Percentiles rank a stretch among this genome's conserved stretches.
Evolutionary conservation across 164 flowering plant species (phyloP).

Genomic region (Macadamia integrifolia): DNA sequence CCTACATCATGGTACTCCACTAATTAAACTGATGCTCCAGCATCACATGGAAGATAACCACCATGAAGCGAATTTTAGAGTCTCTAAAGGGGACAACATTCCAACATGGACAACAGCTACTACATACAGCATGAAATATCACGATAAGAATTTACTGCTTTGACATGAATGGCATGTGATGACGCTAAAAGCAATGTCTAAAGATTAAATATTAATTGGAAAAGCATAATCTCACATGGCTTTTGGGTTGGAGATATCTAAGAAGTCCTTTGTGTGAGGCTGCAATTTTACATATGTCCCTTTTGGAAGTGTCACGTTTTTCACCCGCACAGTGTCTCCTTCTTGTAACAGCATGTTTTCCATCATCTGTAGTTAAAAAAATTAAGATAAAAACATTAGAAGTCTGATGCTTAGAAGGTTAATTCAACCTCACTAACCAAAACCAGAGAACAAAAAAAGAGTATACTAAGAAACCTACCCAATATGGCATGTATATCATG

Average conservation of each 20-base stretch:
- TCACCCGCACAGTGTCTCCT: conserved; percentile 79
- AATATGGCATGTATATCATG: conserved; percentile 87
- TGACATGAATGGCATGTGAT: too few species aligned
- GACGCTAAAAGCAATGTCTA: too few species aligned
- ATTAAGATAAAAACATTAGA: not conserved
- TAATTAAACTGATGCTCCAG: too few species aligned
- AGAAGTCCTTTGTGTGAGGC: conserved; percentile 91
- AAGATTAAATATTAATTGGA: too few species aligned
- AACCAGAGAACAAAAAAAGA: not conserved
- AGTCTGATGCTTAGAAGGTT: not conserved
- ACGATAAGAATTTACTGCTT: too few species aligned
- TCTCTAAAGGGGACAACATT: too few species aligned
- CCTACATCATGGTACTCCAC: too few species aligned
- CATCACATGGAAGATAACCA: too few species aligned
- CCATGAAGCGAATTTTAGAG: too few species aligned
- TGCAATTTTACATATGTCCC: conserved; percentile 93
- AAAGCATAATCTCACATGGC: conserved; percentile 64
- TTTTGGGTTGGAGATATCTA: conserved; percentile 95
- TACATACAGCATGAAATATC: too few species aligned
- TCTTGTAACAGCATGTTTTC: conserved; percentile 92
- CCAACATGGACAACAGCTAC: too few species aligned
- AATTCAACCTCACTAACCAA: not conserved
- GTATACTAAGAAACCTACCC: conserved; percentile 37
- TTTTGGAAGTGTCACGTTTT: conserved; percentile 86
- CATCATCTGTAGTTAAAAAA: conserved; percentile 63